Base-by-base conservation (phyloP, 768 basidiomycete species). In the Boletellus ananiceps region DNA sequence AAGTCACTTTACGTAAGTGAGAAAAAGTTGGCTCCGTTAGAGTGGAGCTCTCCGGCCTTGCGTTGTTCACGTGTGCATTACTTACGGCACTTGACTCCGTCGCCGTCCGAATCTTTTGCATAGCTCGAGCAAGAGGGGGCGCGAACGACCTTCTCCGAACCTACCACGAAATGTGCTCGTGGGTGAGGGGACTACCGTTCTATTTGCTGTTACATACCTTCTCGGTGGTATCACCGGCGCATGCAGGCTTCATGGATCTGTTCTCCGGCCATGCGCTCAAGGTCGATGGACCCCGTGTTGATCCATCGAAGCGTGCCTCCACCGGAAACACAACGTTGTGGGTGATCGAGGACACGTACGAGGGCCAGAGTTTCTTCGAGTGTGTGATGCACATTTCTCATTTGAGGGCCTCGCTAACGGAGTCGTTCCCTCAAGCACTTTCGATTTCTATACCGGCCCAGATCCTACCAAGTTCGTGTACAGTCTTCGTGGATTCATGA, bases 331-430 rank as follows among this genome's bases (percentile, higher is more conserved):
- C 79, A 4, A 81, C 78, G 56, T 59, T 87, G 6, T 89, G 86
- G 86, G 68, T 85, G 13, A 76, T 78, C 11, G 62, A 86, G 66
- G 85, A 86, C 59, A 79, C 76, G 4, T 88, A 84, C 59, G 73
- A 77, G 38, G 86, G 87, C 13, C 56, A 73, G 46, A 78, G 70
- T 0, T 89, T 89, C 66, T 88, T 87, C 61, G 77, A 87, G 87
- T 88, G 50, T 43, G 72, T 66, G 65, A 45, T 23, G 38, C 31
- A n/a, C 40, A 4, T 23, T 43, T 41, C 46, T 40, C 41, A 23
- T 25, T 45, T 21, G 13, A 33, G 21, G 40, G 35, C 48, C 11
- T 31, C 40, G 47, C 54, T 54, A 44, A 49, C 41, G 40, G n/a
- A 18, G 32, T 37, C 29, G 40, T 50, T 16, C 9, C 18, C 48